phyloP scores from a whole-genome alignment of 2,329 filamentous ascomycete species.

The Penicillium sp. region DNA sequence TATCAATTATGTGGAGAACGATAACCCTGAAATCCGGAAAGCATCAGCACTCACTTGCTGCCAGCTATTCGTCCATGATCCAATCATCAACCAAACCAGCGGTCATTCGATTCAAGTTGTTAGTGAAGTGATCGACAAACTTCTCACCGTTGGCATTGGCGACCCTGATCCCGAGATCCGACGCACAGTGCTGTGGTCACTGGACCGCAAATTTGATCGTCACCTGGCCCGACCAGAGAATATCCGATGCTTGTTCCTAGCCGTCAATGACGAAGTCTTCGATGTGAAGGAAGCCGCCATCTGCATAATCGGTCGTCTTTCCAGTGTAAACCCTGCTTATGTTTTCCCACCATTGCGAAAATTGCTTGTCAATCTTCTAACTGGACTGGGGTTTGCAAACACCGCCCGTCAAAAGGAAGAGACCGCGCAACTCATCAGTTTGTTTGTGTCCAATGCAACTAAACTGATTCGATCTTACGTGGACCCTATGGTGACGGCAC shows the following conservation, averaged over 20 bases:
- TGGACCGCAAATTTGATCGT: conserved; percentile 92
- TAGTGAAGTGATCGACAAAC: conserved; percentile 94
- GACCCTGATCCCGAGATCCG: conserved; percentile 90
- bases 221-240: conserved; percentile 98
- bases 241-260: conserved; percentile 91
- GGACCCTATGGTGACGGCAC: conserved; percentile 90
- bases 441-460: conserved; percentile 91
- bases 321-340: conserved; percentile 90
- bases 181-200: conserved; percentile 80
- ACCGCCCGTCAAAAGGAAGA: conserved; percentile 94
- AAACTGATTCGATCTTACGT: conserved; percentile 95
- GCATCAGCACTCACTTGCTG: conserved; percentile 96
- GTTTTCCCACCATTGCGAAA: conserved; percentile 95
- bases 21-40: conserved; percentile 89
- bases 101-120: conserved; percentile 97
- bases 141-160: conserved; percentile 91
- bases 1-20: conserved; percentile 96
- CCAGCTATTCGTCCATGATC: conserved; percentile 94
- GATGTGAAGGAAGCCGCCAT: conserved; percentile 92
- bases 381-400: conserved; percentile 94
- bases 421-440: conserved; percentile 87
- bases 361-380: conserved; percentile 92
- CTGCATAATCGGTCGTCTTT: conserved; percentile 91
- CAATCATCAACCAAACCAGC: conserved; percentile 97
- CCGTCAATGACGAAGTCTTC: conserved; percentile 93